Evolutionary conservation across 2,329 filamentous ascomycete genomes (phyloP), one percentile per base, ranked within the genome.

Genomic region (Pseudogymnoascus sp.): DNA sequence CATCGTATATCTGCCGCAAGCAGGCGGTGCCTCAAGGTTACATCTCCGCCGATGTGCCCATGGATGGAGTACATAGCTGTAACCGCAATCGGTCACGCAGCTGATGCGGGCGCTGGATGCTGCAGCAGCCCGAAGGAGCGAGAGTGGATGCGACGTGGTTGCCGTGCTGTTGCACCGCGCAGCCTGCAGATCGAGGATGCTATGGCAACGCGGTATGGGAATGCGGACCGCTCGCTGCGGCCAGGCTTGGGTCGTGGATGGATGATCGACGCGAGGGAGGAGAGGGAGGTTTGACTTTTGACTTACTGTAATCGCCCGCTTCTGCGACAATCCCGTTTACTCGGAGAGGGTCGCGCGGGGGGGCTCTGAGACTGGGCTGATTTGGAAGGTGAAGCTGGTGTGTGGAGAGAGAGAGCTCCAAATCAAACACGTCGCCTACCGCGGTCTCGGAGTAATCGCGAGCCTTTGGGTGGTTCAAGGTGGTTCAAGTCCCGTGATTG

Each of bases 1-100:
- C 51, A 57, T 57, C 51, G 51, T 57, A 57, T 57, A 57, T 57
- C 51, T 57, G 51, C 51, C 51, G 29, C 51, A 34, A 57, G 29
- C 51, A 57, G 51, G 51, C 51, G 47, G 7, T 10, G 51, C 3
- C 29, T 10, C 31, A 34, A 18, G 29, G 29, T 57, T 57, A 57
- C 51, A 57, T 29, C 34, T 51, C 11, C n/a, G 51, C 29, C 10
- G 10, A 57, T 16, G 47, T 12, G 8, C 34, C 34, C 34, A 36
- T 51, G 23, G 45, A 51, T 29, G n/a, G 11, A 8, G 4, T 26
- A 26, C 23, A 31, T 12, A 34, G 29, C 51, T 57, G 51, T 57
- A 57, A 57, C 29, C 51, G 51, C 29, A 57, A 57, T 34, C 29
- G 51, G 31, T 34, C 31, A 34, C 11, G 23, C 29, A 31, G 29